A percentile compares a stretch with the other conserved stretches of the same genome.
These are phyloP conservation scores for Leucaena leucocephala DNA, from an alignment of 306 rosid species.

Conservation along the genomic window DNA sequence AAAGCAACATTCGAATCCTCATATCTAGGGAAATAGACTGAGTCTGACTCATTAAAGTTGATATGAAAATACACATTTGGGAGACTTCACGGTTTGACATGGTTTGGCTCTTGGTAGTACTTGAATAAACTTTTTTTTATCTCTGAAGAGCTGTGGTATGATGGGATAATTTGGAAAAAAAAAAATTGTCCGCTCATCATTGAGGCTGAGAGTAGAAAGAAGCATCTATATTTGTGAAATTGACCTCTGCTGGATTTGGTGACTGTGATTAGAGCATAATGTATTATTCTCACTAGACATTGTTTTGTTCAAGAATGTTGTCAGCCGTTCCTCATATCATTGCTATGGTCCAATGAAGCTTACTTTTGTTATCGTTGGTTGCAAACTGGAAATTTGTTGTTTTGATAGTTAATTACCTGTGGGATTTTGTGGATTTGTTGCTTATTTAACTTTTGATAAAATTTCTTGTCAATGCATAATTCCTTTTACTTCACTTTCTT, in stretches of 20 bases:
- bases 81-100: background rate
- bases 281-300: background rate
- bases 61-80: background rate
- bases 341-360: slow-evolving; percentile 22
- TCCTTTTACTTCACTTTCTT: slow-evolving; percentile 26
- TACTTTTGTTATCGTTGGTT: slow-evolving; percentile 2
- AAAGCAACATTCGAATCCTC: background rate
- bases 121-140: background rate
- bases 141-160: background rate
- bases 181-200: background rate
- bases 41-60: background rate
- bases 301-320: slow-evolving; percentile 4
- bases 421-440: slow-evolving; percentile 9
- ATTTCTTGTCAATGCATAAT: slow-evolving; percentile 35
- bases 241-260: background rate
- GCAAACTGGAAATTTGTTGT: slow-evolving; percentile 24
- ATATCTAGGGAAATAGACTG: background rate
- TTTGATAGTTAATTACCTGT: slow-evolving; percentile 5
- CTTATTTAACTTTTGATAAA: background rate
- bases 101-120: background rate
- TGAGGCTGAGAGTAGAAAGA: background rate
- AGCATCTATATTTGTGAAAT: background rate
- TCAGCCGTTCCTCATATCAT: background rate
- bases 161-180: background rate
- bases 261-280: background rate